Conservation (phyloP, 164 flowering plant genomes). For the Warburgia ugandensis region DNA sequence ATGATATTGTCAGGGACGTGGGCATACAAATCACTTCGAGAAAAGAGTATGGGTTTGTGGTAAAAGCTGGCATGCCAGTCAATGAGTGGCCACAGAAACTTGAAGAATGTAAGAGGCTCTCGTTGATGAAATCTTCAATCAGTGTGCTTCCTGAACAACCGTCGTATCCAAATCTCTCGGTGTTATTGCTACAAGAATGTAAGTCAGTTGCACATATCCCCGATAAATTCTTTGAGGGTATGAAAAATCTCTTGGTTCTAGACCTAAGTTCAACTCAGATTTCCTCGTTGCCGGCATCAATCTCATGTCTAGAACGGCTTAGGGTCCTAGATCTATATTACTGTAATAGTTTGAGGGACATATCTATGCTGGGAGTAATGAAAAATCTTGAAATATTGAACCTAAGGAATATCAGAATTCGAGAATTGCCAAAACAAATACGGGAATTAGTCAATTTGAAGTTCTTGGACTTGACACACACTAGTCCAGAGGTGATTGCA, state of each 20-base stretch:
- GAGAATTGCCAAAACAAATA: background rate
- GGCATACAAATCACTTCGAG: background rate
- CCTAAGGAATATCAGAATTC: background rate
- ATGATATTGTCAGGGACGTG: conserved; percentile 1
- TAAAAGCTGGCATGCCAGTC: background rate
- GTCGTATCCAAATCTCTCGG: background rate
- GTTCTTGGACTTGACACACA: background rate
- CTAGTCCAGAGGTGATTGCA: background rate
- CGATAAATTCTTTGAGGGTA: background rate
- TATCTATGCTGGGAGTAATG: background rate
- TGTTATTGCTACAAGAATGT: background rate
- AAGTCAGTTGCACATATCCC: background rate
- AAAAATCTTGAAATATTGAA: background rate
- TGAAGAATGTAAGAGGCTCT: background rate
- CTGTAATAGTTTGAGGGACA: background rate
- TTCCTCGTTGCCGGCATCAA: background rate
- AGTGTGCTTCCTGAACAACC: background rate
- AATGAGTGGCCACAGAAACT: background rate
- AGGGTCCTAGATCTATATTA: background rate
- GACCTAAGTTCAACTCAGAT: background rate
- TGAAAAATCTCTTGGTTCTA: background rate
- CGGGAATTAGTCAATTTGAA: background rate
- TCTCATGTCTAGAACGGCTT: background rate
- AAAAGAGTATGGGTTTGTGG: background rate
- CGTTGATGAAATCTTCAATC: background rate